Conservation (phyloP, 345 rosid genomes). For the Gossypium rotundifolium region DNA sequence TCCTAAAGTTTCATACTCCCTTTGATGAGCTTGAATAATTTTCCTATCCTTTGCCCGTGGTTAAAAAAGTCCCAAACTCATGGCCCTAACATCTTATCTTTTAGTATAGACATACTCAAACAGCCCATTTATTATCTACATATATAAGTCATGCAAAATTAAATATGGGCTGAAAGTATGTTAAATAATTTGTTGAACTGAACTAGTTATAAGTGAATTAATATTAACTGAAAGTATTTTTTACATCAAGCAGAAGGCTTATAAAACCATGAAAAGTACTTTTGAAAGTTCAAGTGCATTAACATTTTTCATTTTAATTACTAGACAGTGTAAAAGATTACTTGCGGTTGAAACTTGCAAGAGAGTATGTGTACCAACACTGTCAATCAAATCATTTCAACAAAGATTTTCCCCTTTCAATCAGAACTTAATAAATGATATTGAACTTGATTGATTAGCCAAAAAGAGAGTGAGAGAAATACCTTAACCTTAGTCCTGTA, state of each 20-base stretch:
- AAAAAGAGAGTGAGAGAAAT: constrained; percentile 4
- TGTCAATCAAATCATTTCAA: background rate
- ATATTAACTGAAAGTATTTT: background rate
- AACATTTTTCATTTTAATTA: background rate
- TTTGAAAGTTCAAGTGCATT: background rate
- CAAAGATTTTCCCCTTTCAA: background rate
- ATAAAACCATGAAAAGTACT: background rate
- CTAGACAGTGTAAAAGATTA: background rate
- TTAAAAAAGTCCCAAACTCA: background rate
- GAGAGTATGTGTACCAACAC: background rate
- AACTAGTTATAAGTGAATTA: background rate
- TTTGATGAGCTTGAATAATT: too few species aligned
- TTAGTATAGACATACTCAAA: background rate
- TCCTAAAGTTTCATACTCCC: too few species aligned
- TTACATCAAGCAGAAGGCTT: background rate
- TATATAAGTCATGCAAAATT: background rate
- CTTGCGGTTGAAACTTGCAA: background rate
- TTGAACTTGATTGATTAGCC: background rate
- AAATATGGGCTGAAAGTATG: background rate
- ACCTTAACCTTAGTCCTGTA: constrained; percentile 16
- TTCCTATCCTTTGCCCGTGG: too few species aligned
- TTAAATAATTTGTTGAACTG: background rate
- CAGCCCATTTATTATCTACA: background rate
- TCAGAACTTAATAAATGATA: background rate
- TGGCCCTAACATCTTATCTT: background rate